Base-by-base conservation (phyloP, 139 green algal genomes). In the Spirogloea muscicola region DNA sequence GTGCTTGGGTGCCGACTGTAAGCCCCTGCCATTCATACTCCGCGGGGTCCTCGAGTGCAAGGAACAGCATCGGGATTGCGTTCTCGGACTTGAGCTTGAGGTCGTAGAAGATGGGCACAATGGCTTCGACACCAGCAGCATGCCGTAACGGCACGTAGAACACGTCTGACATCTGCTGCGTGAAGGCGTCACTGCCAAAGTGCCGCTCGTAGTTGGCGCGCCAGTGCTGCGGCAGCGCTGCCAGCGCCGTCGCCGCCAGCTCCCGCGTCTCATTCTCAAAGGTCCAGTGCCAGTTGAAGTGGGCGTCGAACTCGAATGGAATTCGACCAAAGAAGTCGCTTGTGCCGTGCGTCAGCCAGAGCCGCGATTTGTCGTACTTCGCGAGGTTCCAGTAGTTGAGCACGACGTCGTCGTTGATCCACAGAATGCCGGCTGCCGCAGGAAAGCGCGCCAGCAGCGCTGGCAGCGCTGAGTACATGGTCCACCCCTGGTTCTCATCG, bases 341-440 rank as follows among this genome's bases (percentile, higher is more conserved):
- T 0, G 1, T 29, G 4, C 6, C 33, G 27, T 6, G 27, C 49
- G 27, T 16, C 3, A 27, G 2, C 3, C 49, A 9, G 9, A 31
- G 3, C 6, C 13, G 25, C 57, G 41, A 31, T 34, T 1, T 64
- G 33, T 64, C 41, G n/a, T 31, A 31, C 21, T 9, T 34, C 6
- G 27, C 57, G 10, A 64, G 29, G 10, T 13, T 64, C 55, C 55
- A 64, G 36, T 64, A 64, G 36, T 64, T 13, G 29, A 64, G 36
- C 29, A 64, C 55, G 36, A 64, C 13, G 55, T 64, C 55, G 55
- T 64, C 55, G 55, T 64, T 64, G 55, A 13, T 64, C 29, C 29
- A 40, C 29, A 64, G 55, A 64, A 64, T 42, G 29, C 55, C 55
- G 10, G 10, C 39, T 10, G 55, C 55, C 10, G 10, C 10, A 13